Percentiles rank a stretch among this genome's conserved stretches.
Conservation (phyloP, 1,284 basidiomycete species). For the Coniophora puteana region DNA sequence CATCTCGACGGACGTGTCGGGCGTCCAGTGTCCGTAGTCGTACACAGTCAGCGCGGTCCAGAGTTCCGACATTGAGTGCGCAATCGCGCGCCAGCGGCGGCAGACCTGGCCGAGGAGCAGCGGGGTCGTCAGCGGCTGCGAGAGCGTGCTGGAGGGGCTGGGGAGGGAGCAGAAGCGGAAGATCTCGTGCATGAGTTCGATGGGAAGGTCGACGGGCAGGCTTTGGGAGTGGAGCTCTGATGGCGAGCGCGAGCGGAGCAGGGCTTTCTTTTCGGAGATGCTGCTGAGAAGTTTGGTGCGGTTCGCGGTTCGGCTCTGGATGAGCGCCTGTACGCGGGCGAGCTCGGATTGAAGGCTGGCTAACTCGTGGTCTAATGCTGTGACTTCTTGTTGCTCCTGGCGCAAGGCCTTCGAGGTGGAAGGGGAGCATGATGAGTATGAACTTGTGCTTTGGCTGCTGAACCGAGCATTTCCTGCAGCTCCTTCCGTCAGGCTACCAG, state of each 20-base stretch:
- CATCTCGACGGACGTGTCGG: constrained; percentile 23
- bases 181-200: constrained; percentile 1
- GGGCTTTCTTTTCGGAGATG: too few relatives aligned
- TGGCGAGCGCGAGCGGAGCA: too few relatives aligned
- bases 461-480: too few relatives aligned
- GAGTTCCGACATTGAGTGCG: constrained; percentile 22
- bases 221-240: too few relatives aligned
- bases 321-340: neutral
- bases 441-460: too few relatives aligned
- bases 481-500: too few relatives aligned
- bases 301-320: neutral
- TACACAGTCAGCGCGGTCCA: constrained; percentile 25
- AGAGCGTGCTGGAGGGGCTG: neutral
- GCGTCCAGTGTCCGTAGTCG: constrained; percentile 25
- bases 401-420: too few relatives aligned
- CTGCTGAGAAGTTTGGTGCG: constrained; percentile 1
- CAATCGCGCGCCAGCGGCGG: constrained; percentile 25
- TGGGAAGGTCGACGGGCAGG: neutral
- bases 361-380: too few relatives aligned
- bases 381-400: too few relatives aligned
- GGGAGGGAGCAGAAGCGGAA: neutral
- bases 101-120: constrained; percentile 28
- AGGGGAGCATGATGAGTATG: too few relatives aligned
- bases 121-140: constrained; percentile 14
- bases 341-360: neutral